Evolutionary conservation across 2,329 filamentous ascomycete genomes (phyloP), one percentile per base, ranked within the genome.

Genomic region (Fusarium sp.): DNA sequence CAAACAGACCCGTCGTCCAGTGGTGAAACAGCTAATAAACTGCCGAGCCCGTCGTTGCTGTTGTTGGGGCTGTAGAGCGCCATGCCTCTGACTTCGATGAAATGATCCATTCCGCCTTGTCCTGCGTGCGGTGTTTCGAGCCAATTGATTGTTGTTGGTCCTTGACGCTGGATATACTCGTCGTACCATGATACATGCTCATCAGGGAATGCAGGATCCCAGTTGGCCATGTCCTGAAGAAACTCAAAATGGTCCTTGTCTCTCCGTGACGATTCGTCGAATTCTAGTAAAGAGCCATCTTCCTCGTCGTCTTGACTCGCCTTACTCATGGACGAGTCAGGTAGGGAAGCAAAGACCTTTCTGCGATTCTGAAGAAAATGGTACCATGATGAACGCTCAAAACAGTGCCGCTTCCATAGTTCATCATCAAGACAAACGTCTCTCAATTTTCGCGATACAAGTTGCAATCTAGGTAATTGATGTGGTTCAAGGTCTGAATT

Each of bases 1-100:
- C 91, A 93, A n/a, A 98, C 86, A 54, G 92, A 93, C 1, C 94
- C 94, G 76, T 98, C 93, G 61, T 97, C 93, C 10, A 97, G 82
- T 4, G 94, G 93, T 1, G 92, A 90, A 18, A 97, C 86, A 0
- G 93, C 89, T 56, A 90, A 83, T 66, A 85, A 67, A 5, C 80
- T 81, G 30, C 80, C 81, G 18, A 73, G 57, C 4, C 75, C 75
- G 18, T 86, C 83, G 25, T 87, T 83, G 20, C 86, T 80, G n/a
- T 83, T 81, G 34, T 83, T 84, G 2, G 84, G 83, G 23, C 80
- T 82, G 72, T 91, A 90, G 11, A 96, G 76, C 0, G 91, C 92
- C 72, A 94, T 83, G 1, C 94, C 94, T 40, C 92, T 89, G 9
- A 90, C 89, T 74, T 97, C 93, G 37, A 88, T 81, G 28, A 83